A percentile compares a stretch with the other conserved stretches of the same genome.
phyloP scores from a whole-genome alignment of 139 green algal genomes.

The Pedinophyceae sp. region DNA sequence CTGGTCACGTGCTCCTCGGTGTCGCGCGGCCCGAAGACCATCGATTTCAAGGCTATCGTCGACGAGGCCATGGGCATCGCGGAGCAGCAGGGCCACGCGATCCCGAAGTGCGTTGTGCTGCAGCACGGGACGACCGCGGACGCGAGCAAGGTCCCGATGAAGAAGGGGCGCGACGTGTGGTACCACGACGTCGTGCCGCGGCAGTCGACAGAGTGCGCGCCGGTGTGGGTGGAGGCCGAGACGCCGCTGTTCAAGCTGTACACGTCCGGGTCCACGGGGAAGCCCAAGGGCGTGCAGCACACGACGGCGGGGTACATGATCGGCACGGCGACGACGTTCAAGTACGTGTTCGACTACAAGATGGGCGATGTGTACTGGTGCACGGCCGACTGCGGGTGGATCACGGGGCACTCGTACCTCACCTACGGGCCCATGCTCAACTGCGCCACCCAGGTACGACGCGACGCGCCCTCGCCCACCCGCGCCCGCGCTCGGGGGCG shows the following conservation, averaged over 20 bases:
- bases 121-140: background rate
- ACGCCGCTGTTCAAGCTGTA: conserved; percentile 87
- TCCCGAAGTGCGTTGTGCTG: conserved; percentile 9
- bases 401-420: conserved; percentile 65
- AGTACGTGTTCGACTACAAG: conserved; percentile 69
- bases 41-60: conserved; percentile 73
- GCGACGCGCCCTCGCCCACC: background rate
- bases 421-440: conserved; percentile 68
- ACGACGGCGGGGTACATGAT: conserved; percentile 80
- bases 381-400: conserved; percentile 95
- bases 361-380: conserved; percentile 82
- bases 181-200: conserved; percentile 53
- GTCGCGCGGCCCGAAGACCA: conserved; percentile 61
- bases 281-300: conserved; percentile 92
- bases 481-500: background rate
- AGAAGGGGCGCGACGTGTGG: conserved; percentile 56
- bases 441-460: conserved; percentile 36
- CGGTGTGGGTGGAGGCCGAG: conserved; percentile 80
- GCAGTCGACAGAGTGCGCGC: conserved; percentile 38
- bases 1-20: conserved; percentile 56
- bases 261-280: conserved; percentile 83
- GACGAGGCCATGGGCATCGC: conserved; percentile 36
- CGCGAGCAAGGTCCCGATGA: conserved; percentile 12
- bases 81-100: conserved; percentile 1
- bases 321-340: conserved; percentile 45